phyloP scores from a whole-genome alignment of 2,329 filamentous ascomycete genomes.

The Arthrobotrys megalospora region DNA sequence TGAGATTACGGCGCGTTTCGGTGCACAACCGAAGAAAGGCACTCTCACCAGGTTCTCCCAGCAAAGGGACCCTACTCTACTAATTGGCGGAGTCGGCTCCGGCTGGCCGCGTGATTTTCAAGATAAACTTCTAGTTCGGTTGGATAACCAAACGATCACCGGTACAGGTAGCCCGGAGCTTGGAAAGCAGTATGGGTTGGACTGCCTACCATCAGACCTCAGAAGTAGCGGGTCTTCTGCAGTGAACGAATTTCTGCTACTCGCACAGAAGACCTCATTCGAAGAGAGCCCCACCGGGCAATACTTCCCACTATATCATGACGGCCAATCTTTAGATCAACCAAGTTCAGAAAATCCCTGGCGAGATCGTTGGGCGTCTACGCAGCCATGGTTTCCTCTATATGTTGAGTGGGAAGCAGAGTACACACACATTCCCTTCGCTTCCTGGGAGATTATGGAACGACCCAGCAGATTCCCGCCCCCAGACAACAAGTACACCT shows the following conservation, averaged over 20 bases:
- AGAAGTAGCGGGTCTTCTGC: conserved; percentile 4
- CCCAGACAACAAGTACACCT: conserved; percentile 6
- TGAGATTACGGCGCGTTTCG: neutral
- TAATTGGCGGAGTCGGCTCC: conserved; percentile 66
- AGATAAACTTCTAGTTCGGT: conserved; percentile 64
- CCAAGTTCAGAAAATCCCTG: conserved; percentile 26
- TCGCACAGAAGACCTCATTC: conserved; percentile 22
- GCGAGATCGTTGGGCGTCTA: conserved; percentile 66
- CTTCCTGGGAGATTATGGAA: conserved; percentile 65
- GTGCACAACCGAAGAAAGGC: conserved; percentile 61
- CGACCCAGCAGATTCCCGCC: conserved; percentile 38
- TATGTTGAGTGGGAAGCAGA: conserved; percentile 69
- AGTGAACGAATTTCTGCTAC: conserved; percentile 43
- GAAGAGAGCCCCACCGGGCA: neutral
- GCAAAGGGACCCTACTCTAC: conserved; percentile 67
- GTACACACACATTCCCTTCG: conserved; percentile 68
- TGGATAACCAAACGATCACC: conserved; percentile 60
- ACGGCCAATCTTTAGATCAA: neutral
- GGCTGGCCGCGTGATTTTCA: conserved; percentile 68
- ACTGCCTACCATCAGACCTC: conserved; percentile 37
- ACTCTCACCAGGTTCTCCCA: conserved; percentile 64
- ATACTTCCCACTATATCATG: conserved; percentile 25
- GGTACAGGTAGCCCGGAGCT: neutral
- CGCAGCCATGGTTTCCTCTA: conserved; percentile 68
- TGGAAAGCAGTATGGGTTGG: neutral